Conservation (phyloP, 2,329 filamentous ascomycete species). For the Arthrobotrys megalospora region DNA sequence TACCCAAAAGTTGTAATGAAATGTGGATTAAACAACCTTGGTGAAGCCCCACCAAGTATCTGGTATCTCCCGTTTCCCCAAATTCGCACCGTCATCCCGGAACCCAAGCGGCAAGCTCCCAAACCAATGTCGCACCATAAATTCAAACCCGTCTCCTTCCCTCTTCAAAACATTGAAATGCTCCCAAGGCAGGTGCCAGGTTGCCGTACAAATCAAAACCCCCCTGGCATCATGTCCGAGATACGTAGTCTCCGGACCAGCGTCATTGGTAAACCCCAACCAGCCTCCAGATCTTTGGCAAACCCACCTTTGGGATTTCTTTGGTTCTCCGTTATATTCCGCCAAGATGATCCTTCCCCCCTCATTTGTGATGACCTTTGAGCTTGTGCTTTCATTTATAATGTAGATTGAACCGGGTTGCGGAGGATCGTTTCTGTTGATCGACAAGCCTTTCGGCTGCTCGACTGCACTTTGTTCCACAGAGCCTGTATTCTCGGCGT, state of each 20-base stretch:
- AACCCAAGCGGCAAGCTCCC: conserved; percentile 25
- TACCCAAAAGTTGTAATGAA: neutral
- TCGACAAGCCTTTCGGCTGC: neutral
- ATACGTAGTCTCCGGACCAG: conserved; percentile 18
- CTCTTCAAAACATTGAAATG: conserved; percentile 42
- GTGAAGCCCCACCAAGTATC: conserved; percentile 29
- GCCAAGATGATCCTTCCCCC: conserved; percentile 10
- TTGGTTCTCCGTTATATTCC: conserved; percentile 5
- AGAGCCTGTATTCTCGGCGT: neutral
- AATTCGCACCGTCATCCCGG: conserved; percentile 6
- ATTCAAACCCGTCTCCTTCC: conserved; percentile 34
- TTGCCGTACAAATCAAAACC: conserved; percentile 27
- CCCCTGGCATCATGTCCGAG: conserved; percentile 20
- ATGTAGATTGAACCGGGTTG: conserved; percentile 46
- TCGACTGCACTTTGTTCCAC: neutral
- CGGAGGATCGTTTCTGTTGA: conserved; percentile 29
- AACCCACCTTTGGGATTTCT: conserved; percentile 51
- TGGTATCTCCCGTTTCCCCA: conserved; percentile 10
- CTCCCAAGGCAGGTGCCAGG: conserved; percentile 27
- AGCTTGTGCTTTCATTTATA: conserved; percentile 30
- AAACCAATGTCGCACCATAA: conserved; percentile 44
- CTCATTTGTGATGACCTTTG: conserved; percentile 18
- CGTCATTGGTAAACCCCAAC: conserved; percentile 52
- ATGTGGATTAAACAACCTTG: conserved; percentile 6
- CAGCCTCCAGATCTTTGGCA: conserved; percentile 35